Base-by-base conservation (phyloP, 805 yeast species). In the Kluyveromyces aestuarii region DNA sequence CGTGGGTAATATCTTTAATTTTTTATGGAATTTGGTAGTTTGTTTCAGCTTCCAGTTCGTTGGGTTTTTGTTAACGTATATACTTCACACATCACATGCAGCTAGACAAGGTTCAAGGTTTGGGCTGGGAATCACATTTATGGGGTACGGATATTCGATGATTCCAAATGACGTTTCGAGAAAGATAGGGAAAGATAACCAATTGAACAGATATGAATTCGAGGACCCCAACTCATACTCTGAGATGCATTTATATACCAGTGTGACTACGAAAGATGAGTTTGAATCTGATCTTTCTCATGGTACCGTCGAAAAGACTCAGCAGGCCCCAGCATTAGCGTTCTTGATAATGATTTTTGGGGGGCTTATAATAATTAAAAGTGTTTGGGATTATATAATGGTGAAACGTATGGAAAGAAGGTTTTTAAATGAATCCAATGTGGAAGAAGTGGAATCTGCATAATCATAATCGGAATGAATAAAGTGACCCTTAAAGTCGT, bases 1-100 rank as follows among this genome's bases (percentile, higher is more conserved):
- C 0, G 98, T 91, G 30, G 99, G 99, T 2, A 85, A 85, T 59
- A 64, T 86, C n/a, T 80, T 95, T 37, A 87, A 87, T 60, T 83
- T 90, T 58, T 67, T 87, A 6, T 91, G 99, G 98, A 91, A 90
- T 67, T 74, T 81, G 55, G 74, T 88, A 55, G 95, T 93, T 2
- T 81, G 96, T 21, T 76, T 87, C n/a, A 84, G 95, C 39, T 93
- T 93, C 72, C 96, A 91, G 67, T 87, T 86, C 63, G 84, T 91
- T 33, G 99, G 99, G 3, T 93, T 93, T 67, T 73, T 93, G 40
- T 73, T 91, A 48, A 90, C 98, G 8, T 93, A 90, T 62, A 70
- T 91, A 41, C 72, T 93, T 48, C 98, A 93, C 67, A 91, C 98
- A 0, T 87, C 97, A 2, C 99, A 93, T 63, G 97, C 98, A 6